These are phyloP conservation scores for Cyclotella baltica DNA, from an alignment of 108 stramenopile species.

Conservation along the genomic window DNA sequence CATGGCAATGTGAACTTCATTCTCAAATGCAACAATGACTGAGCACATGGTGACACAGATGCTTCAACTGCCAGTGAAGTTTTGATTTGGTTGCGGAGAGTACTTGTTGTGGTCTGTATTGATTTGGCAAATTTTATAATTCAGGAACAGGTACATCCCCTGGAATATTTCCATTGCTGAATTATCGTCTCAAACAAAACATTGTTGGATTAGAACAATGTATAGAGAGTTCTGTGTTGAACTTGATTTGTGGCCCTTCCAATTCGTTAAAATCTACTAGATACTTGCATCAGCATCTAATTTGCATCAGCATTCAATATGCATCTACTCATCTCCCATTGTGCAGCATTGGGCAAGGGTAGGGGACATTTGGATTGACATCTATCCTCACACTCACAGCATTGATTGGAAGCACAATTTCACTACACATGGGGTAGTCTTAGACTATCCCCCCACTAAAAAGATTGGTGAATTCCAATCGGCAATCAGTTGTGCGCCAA, in stretches of 20 bases:
- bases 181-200: conserved; percentile 50
- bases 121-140: conserved; percentile 11
- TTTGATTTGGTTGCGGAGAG: conserved; percentile 57
- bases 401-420: too few species aligned
- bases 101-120: conserved; percentile 60
- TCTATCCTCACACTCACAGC: conserved; percentile 62
- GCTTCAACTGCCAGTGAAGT: conserved; percentile 47
- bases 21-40: conserved; percentile 41
- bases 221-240: conserved; percentile 38
- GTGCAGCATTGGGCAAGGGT: too few species aligned
- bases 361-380: conserved; percentile 29
- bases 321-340: conserved; percentile 40
- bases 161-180: conserved; percentile 34
- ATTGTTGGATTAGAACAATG: conserved; percentile 43
- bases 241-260: conserved; percentile 45
- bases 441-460: too few species aligned
- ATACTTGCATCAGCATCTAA: conserved; percentile 48
- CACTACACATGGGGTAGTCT: too few species aligned
- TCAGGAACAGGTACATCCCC: not conserved
- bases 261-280: conserved; percentile 34
- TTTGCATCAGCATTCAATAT: too few species aligned
- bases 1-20: conserved; percentile 34
- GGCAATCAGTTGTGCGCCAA: too few species aligned
- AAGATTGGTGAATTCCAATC: too few species aligned
- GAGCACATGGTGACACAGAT: conserved; percentile 50